Evolutionary conservation across 768 basidiomycete genomes (phyloP).

Genomic region (Rhizopogon vulgaris): DNA sequence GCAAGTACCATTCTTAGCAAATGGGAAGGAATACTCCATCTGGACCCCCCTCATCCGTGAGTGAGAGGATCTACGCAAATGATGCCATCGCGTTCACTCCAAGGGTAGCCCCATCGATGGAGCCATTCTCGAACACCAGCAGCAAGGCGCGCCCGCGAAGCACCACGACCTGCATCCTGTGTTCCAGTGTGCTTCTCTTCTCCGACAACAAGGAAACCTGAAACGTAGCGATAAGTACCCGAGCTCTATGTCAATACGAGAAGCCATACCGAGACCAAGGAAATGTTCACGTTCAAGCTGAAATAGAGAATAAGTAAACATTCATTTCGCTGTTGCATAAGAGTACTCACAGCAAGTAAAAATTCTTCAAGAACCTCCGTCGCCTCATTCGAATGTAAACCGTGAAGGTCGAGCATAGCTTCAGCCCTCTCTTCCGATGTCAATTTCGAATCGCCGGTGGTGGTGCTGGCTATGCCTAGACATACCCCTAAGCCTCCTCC

Average conservation of each 20-base stretch:
- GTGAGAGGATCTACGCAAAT: constrained; percentile 85
- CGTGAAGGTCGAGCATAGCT: constrained; percentile 83
- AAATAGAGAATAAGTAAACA: constrained; percentile 10
- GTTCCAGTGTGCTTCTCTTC: constrained; percentile 95
- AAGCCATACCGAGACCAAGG: constrained; percentile 68
- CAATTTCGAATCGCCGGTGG: constrained; percentile 44
- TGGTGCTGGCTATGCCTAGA: constrained; percentile 74
- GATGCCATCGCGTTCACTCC: constrained; percentile 88
- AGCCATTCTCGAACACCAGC: constrained; percentile 88
- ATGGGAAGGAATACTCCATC: constrained; percentile 4
- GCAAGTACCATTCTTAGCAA: constrained; percentile 3
- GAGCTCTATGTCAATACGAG: background rate
- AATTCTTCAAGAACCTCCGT: constrained; percentile 88
- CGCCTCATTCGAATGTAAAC: constrained; percentile 89
- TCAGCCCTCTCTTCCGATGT: constrained; percentile 90
- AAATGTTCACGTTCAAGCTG: constrained; percentile 86
- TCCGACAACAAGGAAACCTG: constrained; percentile 87
- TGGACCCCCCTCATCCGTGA: constrained; percentile 36
- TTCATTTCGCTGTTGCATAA: background rate
- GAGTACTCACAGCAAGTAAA: constrained; percentile 67
- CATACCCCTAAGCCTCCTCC: constrained; percentile 83
- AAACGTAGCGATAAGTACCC: constrained; percentile 6
- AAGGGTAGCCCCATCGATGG: constrained; percentile 92
- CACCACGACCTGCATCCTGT: constrained; percentile 77
- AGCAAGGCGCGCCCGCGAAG: constrained; percentile 77